A percentile compares a stretch with the other conserved stretches of the same genome.
These are phyloP conservation scores for Murraya koenigii DNA, from an alignment of 345 rosid species.

Conservation along the genomic window DNA sequence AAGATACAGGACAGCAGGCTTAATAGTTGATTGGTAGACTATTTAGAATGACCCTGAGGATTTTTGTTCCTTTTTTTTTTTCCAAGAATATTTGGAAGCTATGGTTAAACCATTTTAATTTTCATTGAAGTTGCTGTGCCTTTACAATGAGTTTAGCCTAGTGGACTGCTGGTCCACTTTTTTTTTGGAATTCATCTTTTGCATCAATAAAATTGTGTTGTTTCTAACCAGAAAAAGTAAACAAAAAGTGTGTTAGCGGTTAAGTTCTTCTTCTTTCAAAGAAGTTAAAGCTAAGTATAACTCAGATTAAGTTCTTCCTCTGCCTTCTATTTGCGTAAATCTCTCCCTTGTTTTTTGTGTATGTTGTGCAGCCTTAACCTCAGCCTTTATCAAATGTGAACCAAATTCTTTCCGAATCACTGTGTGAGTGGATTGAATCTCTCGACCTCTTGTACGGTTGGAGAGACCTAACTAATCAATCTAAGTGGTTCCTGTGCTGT, in stretches of 20 bases:
- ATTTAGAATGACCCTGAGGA: neutral
- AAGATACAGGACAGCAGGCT: neutral
- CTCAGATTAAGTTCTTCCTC: neutral
- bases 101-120: neutral
- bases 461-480: neutral
- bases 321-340: neutral
- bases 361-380: too few species aligned
- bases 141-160: neutral
- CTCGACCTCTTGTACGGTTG: neutral
- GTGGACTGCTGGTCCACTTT: neutral
- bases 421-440: neutral
- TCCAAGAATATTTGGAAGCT: neutral
- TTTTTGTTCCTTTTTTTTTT: neutral
- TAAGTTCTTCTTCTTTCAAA: too few species aligned
- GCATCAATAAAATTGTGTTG: neutral
- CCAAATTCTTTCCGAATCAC: neutral
- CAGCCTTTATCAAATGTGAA: neutral
- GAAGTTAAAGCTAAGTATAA: neutral
- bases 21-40: neutral
- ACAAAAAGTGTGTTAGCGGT: neutral
- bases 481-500: neutral
- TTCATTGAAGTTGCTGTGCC: neutral
- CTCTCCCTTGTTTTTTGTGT: too few species aligned
- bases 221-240: neutral
- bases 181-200: neutral